Base-by-base conservation (phyloP, 2,329 filamentous ascomycete genomes). In the Pseudocercospora fuligena region DNA sequence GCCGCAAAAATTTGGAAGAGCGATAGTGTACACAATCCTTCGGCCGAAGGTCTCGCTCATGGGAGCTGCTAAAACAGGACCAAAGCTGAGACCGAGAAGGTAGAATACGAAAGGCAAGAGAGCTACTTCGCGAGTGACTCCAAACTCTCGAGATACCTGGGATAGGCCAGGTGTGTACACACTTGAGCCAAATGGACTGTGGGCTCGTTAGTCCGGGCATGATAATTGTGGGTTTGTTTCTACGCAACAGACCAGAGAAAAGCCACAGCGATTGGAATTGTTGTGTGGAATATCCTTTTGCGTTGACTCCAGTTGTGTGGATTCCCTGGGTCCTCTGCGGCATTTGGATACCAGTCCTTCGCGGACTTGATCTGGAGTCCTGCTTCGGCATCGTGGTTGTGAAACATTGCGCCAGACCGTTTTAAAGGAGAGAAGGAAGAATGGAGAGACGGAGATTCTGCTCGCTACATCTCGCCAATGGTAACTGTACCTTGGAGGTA, bases 21-120 rank as follows among this genome's bases (percentile, higher is more conserved):
- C 80, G 1, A 78, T 69, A 0, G 83, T 64, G 74, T 87, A 89
- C 31, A 89, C 82, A 2, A 82, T 78, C 21, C 82, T 80, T 0
- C 88, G 80, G 2, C 89, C 88, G 47, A 85, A 77, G 0, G 81
- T 84, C 73, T 90, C 89, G 58, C 85, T 88, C 0, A 89, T 72
- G 0, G 88, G 88, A 0, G 87, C 87, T 9, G 85, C 85, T 14
- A 88, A 68, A 14, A 66, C 21, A 5, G 89, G 88, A 0, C 88
- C 88, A 29, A 89, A 79, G 4, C 80, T 86, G 0, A 90, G 81
- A 0, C 87, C 88, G 14, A 89, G 77, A 6, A 87, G 83, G 75
- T 88, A 90, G 11, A 88, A 75, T 0, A 88, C 84, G 0, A 90
- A 75, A 0, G 85, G 85, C 0, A 90, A 76, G 12, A 90, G 77